Evolutionary conservation across 2,329 filamentous ascomycete genomes (phyloP), one percentile per base, ranked within the genome.

Genomic region (Paraphaeosphaeria sporulosa): DNA sequence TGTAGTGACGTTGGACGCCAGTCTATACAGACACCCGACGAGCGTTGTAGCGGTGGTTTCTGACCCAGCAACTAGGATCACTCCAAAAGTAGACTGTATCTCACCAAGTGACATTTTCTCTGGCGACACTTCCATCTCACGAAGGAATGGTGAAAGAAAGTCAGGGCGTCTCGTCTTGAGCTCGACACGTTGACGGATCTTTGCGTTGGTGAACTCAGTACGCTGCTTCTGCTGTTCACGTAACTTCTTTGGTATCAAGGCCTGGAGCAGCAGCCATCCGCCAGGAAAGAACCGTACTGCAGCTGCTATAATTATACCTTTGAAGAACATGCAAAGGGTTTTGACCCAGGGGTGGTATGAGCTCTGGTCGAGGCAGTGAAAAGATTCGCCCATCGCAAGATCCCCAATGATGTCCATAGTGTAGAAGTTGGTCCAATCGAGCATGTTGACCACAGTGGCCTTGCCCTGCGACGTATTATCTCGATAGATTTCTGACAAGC

Each of bases 331-430:
- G 59, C 52, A 61, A 12, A 64, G 55, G 2, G 61, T 64, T 12
- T 53, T 17, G 2, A 64, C 61, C 61, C 55, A 64, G 23, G 48
- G 27, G 51, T 71, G 65, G 43, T 69, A 67, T 1, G 57, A 17
- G 23, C 59, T 60, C 12, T 52, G 54, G 4, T 72, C 54, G 1
- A 75, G 66, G 53, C 68, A 70, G 30, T 64, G 57, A 34, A 74
- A 75, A 8, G 61, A 52, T 32, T 73, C 66, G 2, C 71, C 70
- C 23, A 73, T 61, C 15, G 58, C 57, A 1, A 73, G 66, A 53
- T 72, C 69, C 5, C 66, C 66, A 34, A 71, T 67, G 3, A 70
- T 61, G 51, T 64, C 61, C 51, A 64, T 57, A 32, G 59, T 58
- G 23, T 44, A 58, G 50, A 62, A 62, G 38, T 61, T 61, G 1